Evolutionary conservation across 352 stramenopile species (phyloP).

Genomic region (Pythium aquatile): DNA sequence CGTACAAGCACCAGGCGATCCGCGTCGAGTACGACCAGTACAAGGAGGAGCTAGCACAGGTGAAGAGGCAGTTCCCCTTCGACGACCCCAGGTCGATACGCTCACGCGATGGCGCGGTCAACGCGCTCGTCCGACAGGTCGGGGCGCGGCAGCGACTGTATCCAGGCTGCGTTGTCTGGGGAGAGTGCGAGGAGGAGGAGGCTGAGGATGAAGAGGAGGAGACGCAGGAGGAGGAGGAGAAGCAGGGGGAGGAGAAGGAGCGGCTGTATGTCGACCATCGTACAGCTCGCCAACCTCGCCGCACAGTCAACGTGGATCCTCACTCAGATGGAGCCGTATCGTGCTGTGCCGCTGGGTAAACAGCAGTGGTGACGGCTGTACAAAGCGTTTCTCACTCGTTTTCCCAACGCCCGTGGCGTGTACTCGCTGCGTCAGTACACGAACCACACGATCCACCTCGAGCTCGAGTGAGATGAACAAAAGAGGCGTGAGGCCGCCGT

Average conservation of each 20-base stretch:
- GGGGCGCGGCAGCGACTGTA: neutral
- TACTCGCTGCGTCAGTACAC: neutral
- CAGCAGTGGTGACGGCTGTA: neutral
- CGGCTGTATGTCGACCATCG: neutral
- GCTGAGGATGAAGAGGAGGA: neutral
- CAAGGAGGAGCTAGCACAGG: neutral
- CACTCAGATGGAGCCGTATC: conserved; percentile 6
- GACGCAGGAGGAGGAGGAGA: neutral
- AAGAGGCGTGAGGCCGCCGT: neutral
- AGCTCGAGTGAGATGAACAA: neutral
- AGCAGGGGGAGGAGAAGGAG: neutral
- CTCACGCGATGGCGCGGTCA: neutral
- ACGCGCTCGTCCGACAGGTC: neutral
- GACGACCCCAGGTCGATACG: neutral
- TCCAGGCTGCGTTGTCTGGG: neutral
- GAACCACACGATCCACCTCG: neutral
- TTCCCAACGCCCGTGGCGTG: neutral
- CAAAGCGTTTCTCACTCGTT: neutral
- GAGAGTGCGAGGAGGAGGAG: neutral
- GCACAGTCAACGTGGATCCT: neutral
- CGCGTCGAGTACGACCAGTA: neutral
- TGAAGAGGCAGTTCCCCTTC: neutral
- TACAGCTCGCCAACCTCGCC: neutral
- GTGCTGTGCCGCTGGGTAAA: neutral
- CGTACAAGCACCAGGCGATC: conserved; percentile 4